A percentile compares a stretch with the other conserved stretches of the same genome.
Conservation (phyloP, 78 protist species). For the Dictyostelium firmibasis region DNA sequence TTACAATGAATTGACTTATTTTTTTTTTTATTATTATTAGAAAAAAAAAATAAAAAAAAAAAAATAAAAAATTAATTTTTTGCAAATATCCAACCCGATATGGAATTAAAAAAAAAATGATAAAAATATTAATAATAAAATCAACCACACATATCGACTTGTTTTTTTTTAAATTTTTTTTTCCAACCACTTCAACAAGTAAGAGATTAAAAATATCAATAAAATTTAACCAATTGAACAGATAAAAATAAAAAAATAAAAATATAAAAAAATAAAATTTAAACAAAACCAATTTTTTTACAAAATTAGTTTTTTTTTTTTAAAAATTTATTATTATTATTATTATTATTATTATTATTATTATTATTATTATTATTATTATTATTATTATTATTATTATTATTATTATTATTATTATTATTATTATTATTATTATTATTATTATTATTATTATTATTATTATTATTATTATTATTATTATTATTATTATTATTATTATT, state of each 20-base stretch:
- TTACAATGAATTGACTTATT: too few relatives aligned
- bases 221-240: not conserved
- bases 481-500: not conserved
- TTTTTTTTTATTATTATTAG: too few relatives aligned
- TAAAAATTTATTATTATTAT: not conserved
- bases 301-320: not conserved
- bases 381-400: not conserved
- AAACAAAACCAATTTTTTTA: not conserved
- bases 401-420: not conserved
- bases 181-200: too few relatives aligned
- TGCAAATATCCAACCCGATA: too few relatives aligned
- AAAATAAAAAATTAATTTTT: too few relatives aligned
- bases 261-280: not conserved
- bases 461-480: not conserved
- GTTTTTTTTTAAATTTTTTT: too few relatives aligned
- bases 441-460: not conserved
- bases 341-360: too few relatives aligned
- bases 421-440: not conserved
- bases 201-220: too few relatives aligned
- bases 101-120: not conserved
- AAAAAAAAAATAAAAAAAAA: too few relatives aligned
- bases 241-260: not conserved
- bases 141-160: too few relatives aligned
- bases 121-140: not conserved
- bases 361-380: not conserved